These are phyloP conservation scores for Globomyces sp. DNA, from an alignment of 371 early-diverging fungal species.

Conservation along the genomic window DNA sequence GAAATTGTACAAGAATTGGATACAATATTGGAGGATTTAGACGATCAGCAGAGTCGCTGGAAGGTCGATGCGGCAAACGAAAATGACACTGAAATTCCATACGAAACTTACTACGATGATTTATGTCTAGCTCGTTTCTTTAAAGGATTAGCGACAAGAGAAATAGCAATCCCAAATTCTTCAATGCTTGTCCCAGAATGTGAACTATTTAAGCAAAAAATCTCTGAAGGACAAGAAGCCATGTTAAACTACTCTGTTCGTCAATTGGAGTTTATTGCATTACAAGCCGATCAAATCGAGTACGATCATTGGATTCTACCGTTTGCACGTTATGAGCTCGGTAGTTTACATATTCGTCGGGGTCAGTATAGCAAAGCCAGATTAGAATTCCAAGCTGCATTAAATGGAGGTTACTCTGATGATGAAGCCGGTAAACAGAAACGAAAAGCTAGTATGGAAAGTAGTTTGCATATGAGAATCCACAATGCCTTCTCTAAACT, in stretches of 20 bases:
- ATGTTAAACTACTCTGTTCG: slow-evolving; percentile 23
- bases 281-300: slow-evolving; percentile 36
- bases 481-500: slow-evolving; percentile 40
- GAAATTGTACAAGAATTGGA: slow-evolving; percentile 49
- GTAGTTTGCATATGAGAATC: slow-evolving; percentile 30
- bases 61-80: slow-evolving; percentile 9
- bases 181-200: slow-evolving; percentile 40
- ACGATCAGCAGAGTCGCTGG: slow-evolving; percentile 29
- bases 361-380: slow-evolving; percentile 53
- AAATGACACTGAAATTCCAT: slow-evolving; percentile 30
- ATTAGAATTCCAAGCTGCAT: slow-evolving; percentile 46
- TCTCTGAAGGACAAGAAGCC: slow-evolving; percentile 17
- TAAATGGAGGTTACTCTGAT: slow-evolving; percentile 36
- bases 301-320: slow-evolving; percentile 66
- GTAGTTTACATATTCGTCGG: slow-evolving; percentile 54
- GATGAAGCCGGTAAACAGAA: slow-evolving; percentile 28
- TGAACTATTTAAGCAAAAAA: slow-evolving; percentile 25
- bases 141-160: slow-evolving; percentile 52
- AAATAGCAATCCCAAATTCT: slow-evolving; percentile 38
- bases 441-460: slow-evolving; percentile 35
- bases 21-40: slow-evolving; percentile 41
- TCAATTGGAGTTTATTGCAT: slow-evolving; percentile 34
- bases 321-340: slow-evolving; percentile 57
- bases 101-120: slow-evolving; percentile 62
- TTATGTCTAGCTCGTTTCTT: slow-evolving; percentile 62